These are phyloP conservation scores for Oidiodendron maius DNA, from an alignment of 495 filamentous ascomycete species.

Conservation along the genomic window DNA sequence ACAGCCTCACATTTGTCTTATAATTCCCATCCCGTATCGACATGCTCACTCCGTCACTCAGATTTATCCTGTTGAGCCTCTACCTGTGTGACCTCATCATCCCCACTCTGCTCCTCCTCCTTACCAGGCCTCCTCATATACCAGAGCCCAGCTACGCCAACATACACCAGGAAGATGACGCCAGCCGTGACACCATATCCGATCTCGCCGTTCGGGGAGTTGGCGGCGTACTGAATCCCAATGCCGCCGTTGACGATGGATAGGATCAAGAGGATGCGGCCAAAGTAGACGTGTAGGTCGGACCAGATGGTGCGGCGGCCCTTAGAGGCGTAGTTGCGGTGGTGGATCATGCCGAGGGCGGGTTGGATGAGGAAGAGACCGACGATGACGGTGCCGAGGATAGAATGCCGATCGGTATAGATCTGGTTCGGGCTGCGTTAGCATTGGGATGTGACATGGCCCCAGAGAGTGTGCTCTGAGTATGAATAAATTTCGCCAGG, in stretches of 20 bases:
- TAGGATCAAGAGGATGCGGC: conserved; percentile 53
- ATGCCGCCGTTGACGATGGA: conserved; percentile 68
- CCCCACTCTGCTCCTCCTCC: no score
- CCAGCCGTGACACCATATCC: conserved; percentile 56
- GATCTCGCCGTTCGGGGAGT: conserved; percentile 29
- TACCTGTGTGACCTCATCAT: no score
- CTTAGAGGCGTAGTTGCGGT: conserved; percentile 44
- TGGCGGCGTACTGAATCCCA: conserved; percentile 47
- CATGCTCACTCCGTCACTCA: no score
- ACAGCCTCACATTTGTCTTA: no score
- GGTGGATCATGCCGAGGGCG: conserved; percentile 59
- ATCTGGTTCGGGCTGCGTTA: conserved; percentile 13
- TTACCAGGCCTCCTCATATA: no score
- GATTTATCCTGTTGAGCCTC: no score
- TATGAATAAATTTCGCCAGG: no score
- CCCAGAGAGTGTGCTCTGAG: no score
- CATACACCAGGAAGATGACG: conserved; percentile 44
- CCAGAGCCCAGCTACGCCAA: no score
- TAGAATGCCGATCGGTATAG: conserved; percentile 30
- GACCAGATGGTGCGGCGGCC: conserved; percentile 45
- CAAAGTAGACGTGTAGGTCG: conserved; percentile 65
- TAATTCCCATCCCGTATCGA: no score
- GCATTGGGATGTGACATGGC: neutral
- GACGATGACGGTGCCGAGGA: conserved; percentile 37
- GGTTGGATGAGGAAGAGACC: conserved; percentile 56